Evolutionary conservation across 2,329 filamentous ascomycete genomes (phyloP).

Genomic region (Penicillium janthinellum): DNA sequence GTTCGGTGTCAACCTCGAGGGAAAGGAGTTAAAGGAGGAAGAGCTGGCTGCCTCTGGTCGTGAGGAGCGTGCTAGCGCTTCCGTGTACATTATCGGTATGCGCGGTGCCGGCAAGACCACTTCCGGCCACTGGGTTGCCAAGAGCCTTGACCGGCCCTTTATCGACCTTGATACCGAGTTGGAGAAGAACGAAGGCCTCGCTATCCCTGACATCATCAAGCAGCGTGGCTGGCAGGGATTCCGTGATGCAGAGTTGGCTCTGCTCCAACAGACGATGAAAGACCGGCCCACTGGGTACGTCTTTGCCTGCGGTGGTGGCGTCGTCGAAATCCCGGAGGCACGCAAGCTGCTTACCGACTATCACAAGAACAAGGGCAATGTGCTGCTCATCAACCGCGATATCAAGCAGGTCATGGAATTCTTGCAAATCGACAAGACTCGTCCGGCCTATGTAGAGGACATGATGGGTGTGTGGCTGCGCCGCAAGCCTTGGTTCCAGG

Average conservation of each 20-base stretch:
- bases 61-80: slow-evolving; percentile 54
- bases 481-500: slow-evolving; percentile 83
- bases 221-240: slow-evolving; percentile 85
- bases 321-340: slow-evolving; percentile 83
- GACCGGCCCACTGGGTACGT: slow-evolving; percentile 76
- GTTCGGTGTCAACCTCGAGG: slow-evolving; percentile 76
- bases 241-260: slow-evolving; percentile 72
- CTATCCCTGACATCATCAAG: slow-evolving; percentile 84
- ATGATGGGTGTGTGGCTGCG: slow-evolving; percentile 89
- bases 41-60: slow-evolving; percentile 41
- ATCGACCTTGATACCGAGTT: slow-evolving; percentile 87
- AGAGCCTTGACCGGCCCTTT: slow-evolving; percentile 72
- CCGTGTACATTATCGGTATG: slow-evolving; percentile 96
- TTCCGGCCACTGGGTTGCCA: slow-evolving; percentile 80
- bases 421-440: slow-evolving; percentile 81
- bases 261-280: slow-evolving; percentile 72
- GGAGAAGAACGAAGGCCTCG: slow-evolving; percentile 70
- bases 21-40: slow-evolving; percentile 61
- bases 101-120: slow-evolving; percentile 96
- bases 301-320: slow-evolving; percentile 90
- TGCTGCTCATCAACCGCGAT: slow-evolving; percentile 84
- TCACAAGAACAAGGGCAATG: slow-evolving; percentile 74
- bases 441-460: slow-evolving; percentile 89
- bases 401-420: slow-evolving; percentile 88
- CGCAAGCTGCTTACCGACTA: slow-evolving; percentile 74